Evolutionary conservation across 78 protist genomes (phyloP), one percentile per base, ranked within the genome.

Genomic region (Anaeramoeba flamelloides): DNA sequence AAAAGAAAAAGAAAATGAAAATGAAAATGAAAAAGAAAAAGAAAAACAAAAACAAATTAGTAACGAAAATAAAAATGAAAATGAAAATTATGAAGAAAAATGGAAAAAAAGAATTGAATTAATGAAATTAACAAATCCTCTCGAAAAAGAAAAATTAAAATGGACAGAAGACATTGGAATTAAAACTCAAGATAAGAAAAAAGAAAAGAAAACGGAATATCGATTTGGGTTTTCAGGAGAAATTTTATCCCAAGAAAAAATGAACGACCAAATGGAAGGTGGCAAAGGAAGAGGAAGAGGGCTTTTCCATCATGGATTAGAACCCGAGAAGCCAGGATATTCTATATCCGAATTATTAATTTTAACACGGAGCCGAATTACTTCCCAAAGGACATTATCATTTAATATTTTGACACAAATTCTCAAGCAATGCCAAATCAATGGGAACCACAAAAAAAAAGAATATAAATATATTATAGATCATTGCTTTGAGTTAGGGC

Each of bases 291-390:
- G n/a, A n/a, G n/a, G n/a, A n/a, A n/a, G 34, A 53, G 83, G 39
- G 17, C 77, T 80, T 33, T 39, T 65, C 39, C 83, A 80, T 77
- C 83, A 80, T 76, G 83, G 83, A 41, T 34, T 30, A 31, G 83
- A 1, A 33, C 83, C 83, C 36, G 77, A 2, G 8, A 33, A 74
- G 77, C 78, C 83, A n/a, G 83, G 83, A 36, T 80, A 80, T 77
- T 39, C 83, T 17, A 39, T 80, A 34, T 38, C 37, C n/a, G 83
- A 80, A 77, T 38, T 80, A 33, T 31, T 2, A 32, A 76, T 1
- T 39, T 39, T 80, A 22, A 2, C 17, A 41, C 83, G 83, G 30
- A 75, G 79, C 83, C 33, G 39, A 31, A 40, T 64, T 12, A 39
- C 83, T 0, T 39, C 83, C 36, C 83, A 80, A n/a, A 74, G 83